Conservation (phyloP, 2,329 filamentous ascomycete species). For the Alternaria triticina region DNA sequence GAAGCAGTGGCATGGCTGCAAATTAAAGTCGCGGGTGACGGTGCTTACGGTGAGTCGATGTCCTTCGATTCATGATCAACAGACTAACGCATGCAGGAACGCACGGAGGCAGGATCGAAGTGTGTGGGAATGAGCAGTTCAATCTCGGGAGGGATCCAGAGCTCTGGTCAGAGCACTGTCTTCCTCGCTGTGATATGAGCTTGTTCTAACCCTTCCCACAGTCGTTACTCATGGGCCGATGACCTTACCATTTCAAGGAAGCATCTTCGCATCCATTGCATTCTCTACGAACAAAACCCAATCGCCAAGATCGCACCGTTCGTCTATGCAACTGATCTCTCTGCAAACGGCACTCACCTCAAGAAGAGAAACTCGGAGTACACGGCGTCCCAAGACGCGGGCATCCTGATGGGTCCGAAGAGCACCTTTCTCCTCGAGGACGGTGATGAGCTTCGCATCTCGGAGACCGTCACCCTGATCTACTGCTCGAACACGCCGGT, state of each 20-base stretch:
- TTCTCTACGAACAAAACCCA: conserved; percentile 52
- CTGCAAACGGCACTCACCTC: conserved; percentile 52
- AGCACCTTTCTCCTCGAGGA: conserved; percentile 52
- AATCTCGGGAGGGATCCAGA: conserved; percentile 41
- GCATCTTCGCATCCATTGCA: conserved; percentile 56
- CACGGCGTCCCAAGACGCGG: conserved; percentile 28
- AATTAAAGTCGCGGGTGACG: conserved; percentile 22
- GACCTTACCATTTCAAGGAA: conserved; percentile 51
- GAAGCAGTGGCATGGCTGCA: conserved; percentile 38
- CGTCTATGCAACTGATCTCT: conserved; percentile 56
- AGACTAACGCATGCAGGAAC: conserved; percentile 34
- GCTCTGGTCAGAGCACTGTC: conserved; percentile 37
- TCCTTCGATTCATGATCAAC: neutral
- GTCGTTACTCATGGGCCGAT: conserved; percentile 41
- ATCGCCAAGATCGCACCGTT: conserved; percentile 50
- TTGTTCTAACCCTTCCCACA: conserved; percentile 26
- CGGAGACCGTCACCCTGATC: conserved; percentile 31
- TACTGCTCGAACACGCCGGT: conserved; percentile 24
- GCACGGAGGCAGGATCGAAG: conserved; percentile 31
- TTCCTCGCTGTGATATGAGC: neutral
- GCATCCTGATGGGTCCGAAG: conserved; percentile 40
- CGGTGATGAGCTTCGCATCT: conserved; percentile 51
- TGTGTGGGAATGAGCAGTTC: conserved; percentile 46
- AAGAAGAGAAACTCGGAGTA: conserved; percentile 34
- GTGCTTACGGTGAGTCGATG: conserved; percentile 24